Conservation (phyloP, 1,284 basidiomycete species). For the Trichosporon sp. region DNA sequence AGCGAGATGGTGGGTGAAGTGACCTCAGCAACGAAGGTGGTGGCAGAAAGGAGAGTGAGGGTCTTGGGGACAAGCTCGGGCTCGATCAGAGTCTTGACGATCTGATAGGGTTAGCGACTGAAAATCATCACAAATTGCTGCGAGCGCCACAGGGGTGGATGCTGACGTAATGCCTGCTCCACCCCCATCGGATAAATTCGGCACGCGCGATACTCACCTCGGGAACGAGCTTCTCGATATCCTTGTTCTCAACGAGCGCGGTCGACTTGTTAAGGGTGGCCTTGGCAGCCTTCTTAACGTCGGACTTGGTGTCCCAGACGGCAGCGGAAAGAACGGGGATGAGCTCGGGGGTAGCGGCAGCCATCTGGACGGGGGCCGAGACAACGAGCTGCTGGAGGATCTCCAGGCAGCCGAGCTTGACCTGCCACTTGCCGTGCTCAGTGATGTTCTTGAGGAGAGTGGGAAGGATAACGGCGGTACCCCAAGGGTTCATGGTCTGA, state of each 20-base stretch:
- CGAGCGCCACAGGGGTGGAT: neutral
- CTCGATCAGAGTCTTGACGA: constrained; percentile 90
- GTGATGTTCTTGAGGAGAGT: constrained; percentile 69
- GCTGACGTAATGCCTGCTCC: constrained; percentile 8
- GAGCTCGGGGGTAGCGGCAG: constrained; percentile 91
- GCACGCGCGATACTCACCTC: constrained; percentile 62
- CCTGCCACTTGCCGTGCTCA: constrained; percentile 98
- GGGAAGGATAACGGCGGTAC: constrained; percentile 79
- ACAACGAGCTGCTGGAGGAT: constrained; percentile 88
- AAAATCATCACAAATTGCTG: neutral
- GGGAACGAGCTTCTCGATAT: constrained; percentile 85
- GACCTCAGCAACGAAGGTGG: constrained; percentile 99
- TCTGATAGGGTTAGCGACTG: neutral
- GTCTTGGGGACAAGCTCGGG: constrained; percentile 99
- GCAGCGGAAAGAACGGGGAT: constrained; percentile 93
- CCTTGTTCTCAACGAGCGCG: constrained; percentile 97
- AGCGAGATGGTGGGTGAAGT: constrained; percentile 98
- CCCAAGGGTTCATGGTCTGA: constrained; percentile 88
- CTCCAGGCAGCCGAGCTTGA: constrained; percentile 88
- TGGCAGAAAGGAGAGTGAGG: constrained; percentile 93
- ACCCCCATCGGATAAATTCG: neutral
- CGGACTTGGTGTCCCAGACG: constrained; percentile 99
- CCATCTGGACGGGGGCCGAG: constrained; percentile 81
- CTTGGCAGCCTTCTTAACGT: constrained; percentile 75
- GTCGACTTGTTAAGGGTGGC: constrained; percentile 27